phyloP scores from a whole-genome alignment of 441 rosid species.

The Mallotus japonicus region DNA sequence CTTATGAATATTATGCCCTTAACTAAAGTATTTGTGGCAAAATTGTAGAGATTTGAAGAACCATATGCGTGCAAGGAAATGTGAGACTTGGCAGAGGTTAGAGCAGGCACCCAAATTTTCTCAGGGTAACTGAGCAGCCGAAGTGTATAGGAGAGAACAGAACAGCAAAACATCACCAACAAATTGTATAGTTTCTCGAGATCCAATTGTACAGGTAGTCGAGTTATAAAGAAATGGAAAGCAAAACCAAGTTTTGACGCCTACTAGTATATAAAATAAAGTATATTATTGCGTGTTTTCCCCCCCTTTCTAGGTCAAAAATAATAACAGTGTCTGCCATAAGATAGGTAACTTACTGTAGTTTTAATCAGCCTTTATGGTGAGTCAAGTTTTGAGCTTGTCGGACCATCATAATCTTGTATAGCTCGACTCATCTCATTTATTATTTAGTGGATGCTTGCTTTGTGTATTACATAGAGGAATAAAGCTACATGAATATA shows the following conservation, averaged over 20 bases:
- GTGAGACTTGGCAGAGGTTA: conserved; percentile 10
- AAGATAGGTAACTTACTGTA: neutral
- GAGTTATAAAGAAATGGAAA: conserved; percentile 7
- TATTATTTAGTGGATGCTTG: neutral
- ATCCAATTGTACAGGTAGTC: conserved; percentile 20
- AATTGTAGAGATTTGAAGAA: conserved; percentile 37
- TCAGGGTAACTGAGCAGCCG: conserved; percentile 6
- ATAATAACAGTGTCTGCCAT: neutral
- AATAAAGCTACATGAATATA: too few species aligned
- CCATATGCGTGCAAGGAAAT: neutral
- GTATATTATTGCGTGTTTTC: neutral
- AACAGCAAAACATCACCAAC: conserved; percentile 1
- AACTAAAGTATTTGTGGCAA: neutral
- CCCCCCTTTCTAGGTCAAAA: neutral
- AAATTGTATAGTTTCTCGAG: conserved; percentile 8
- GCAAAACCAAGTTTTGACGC: conserved; percentile 9
- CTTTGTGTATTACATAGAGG: neutral
- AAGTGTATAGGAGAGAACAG: conserved; percentile 17
- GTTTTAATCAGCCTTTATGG: neutral
- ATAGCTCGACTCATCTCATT: neutral
- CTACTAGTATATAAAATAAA: neutral
- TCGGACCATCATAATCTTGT: neutral
- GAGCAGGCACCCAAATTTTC: neutral
- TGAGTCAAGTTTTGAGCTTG: neutral
- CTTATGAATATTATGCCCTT: too few species aligned